Conservation (phyloP, 202 grass and related monocot genomes). For the Hordeum pubiflorum region DNA sequence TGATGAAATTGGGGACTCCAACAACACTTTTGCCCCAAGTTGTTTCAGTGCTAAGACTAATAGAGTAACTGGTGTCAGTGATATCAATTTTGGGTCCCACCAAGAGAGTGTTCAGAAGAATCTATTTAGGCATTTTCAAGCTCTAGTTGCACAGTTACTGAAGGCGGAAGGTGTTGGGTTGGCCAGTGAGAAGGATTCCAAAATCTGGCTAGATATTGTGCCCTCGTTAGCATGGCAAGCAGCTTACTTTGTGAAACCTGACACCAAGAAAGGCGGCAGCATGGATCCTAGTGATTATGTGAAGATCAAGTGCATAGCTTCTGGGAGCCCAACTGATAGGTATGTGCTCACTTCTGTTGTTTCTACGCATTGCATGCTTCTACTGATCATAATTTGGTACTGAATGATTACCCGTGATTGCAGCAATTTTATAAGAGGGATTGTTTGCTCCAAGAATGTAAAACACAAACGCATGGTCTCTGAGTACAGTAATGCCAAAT, state of each 20-base stretch:
- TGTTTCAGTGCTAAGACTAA: conserved; percentile 27
- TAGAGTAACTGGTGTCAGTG: neutral
- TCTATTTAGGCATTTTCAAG: conserved; percentile 54
- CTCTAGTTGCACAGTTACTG: conserved; percentile 74
- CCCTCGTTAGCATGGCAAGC: conserved; percentile 75
- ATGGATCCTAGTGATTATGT: conserved; percentile 86
- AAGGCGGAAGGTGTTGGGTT: conserved; percentile 53
- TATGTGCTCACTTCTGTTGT: conserved; percentile 25
- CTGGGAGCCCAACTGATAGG: conserved; percentile 67
- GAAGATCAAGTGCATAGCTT: conserved; percentile 86
- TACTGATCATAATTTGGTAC: conserved; percentile 16
- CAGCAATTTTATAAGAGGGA: conserved; percentile 74
- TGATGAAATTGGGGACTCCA: conserved; percentile 30
- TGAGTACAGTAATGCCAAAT: conserved; percentile 53
- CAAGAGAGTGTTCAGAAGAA: conserved; percentile 35
- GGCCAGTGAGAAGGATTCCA: conserved; percentile 31
- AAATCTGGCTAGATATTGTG: conserved; percentile 69
- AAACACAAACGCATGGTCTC: conserved; percentile 87
- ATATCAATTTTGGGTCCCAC: conserved; percentile 13
- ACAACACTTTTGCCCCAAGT: conserved; percentile 20
- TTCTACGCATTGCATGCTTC: neutral
- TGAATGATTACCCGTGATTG: conserved; percentile 23
- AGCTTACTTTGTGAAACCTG: conserved; percentile 77
- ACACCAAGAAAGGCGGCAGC: conserved; percentile 78
- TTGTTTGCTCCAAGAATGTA: conserved; percentile 97